Percentiles rank a stretch among this genome's conserved stretches.
These are phyloP conservation scores for Nicotiana tomentosiformis DNA, from an alignment of 257 asterid species.

Conservation along the genomic window DNA sequence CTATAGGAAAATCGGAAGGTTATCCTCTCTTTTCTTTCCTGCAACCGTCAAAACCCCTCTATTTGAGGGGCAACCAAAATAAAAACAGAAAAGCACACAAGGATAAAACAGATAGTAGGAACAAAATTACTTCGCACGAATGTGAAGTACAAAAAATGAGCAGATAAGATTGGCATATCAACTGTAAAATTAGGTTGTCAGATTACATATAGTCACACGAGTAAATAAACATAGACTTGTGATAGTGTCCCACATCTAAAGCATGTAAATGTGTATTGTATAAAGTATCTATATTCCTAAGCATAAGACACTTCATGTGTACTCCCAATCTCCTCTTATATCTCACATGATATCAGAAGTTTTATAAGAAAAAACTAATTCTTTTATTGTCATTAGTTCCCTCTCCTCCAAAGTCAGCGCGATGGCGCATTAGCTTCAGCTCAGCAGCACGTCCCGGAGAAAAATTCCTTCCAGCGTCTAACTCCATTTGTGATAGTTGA, in stretches of 20 bases:
- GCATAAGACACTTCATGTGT: background rate
- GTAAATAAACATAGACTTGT: background rate
- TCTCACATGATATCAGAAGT: too few relatives aligned
- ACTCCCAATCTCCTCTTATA: too few relatives aligned
- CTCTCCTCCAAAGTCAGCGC: background rate
- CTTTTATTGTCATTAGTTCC: background rate
- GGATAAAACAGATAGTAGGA: background rate
- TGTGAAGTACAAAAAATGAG: background rate
- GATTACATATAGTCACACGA: background rate
- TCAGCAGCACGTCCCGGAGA: background rate
- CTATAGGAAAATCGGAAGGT: background rate
- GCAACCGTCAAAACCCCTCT: background rate
- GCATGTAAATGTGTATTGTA: background rate
- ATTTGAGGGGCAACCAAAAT: background rate
- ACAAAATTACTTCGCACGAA: background rate
- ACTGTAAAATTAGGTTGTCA: background rate
- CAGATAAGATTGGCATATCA: constrained; percentile 4
- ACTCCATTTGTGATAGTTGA: background rate
- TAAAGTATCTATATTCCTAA: background rate
- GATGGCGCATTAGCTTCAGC: background rate
- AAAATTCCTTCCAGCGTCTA: background rate
- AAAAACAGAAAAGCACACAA: background rate
- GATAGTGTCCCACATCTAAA: background rate
- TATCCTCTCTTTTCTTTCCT: background rate
- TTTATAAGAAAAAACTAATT: background rate